Base-by-base conservation (phyloP, 2,329 filamentous ascomycete species). In the Grosmannia serpens region DNA sequence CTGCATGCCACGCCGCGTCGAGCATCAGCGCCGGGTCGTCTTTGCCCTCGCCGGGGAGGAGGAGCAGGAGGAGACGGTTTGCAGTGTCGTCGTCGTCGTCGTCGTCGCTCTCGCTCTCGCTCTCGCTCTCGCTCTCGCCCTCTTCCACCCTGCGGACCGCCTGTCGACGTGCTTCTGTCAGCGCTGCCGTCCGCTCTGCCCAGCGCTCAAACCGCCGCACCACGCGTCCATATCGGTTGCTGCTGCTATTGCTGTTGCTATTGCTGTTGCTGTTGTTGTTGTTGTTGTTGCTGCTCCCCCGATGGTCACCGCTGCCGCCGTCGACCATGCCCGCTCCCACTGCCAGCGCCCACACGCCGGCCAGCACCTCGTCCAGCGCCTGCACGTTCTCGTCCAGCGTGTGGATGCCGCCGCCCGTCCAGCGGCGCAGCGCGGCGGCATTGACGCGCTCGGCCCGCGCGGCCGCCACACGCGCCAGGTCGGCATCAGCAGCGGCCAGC, bases 161-260 rank as follows among this genome's bases (percentile, higher is more conserved):
- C 4, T 35, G 24, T 3, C 41, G 53, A 56, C 79, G 73, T 27
- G 75, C 73, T 31, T 73, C 71, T 49, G 79, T 70, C 31, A 81
- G 73, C n/a, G 74, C 73, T 20, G 72, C 72, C 65, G 76, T 76
- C 57, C 69, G 68, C 11, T 73, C 72, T 9, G 77, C 71, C 84
- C 85, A 88, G 55, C 69, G 72, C 68, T 86, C 83, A 64, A 88
- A 88, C 46, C 72, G 74, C 58, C 75, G 69, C 33, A 83, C 77
- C 0, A 81, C 70, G 24, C 80, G 74, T 15, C 74, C 73, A 63
- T 85, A 84, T 62, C 79, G 76, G 20, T 54, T 7, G 44, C 22
- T 11, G 33, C 10, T 17, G 41, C 82, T 83, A 2, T 75, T 78
- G 0, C 75, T 70, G 58, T 81, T 81, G 53, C 78, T 77, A 35